Evolutionary conservation across 1,284 basidiomycete species (phyloP), one percentile per base, ranked within the genome.

Genomic region (Ceratobasidium sp.): DNA sequence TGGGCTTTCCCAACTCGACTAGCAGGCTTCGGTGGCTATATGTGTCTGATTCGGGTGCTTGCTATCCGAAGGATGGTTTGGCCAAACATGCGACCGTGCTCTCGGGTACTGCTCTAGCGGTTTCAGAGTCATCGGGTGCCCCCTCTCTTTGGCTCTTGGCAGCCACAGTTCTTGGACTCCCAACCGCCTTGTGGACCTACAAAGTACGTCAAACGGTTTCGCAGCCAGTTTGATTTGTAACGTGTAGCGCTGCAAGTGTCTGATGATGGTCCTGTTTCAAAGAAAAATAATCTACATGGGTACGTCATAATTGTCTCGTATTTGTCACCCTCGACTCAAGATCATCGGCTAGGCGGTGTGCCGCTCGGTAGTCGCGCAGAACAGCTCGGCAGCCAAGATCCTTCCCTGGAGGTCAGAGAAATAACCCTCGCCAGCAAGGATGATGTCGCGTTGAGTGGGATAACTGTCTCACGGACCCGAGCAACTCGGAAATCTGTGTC

Each of bases 211-310:
- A 16, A 31, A 31, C 41, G 14, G 19, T 51, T 34, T 24, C 22
- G 14, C 4, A 43, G 22, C 6, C 16, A 16, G 19, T 16, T 16
- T 51, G 22, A 19, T 51, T 51, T 24, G 22, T 51, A 24, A 51
- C 49, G 5, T 51, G 7, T 19, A n/a, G 19, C 9, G 11, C 34
- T 29, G 31, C 8, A 75, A 87, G 86, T 86, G 85, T 76, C 51
- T 84, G 1, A 84, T 86, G 81, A 82, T 88, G 80, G 80, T 86
- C 8, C 9, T 86, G 0, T 86, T 88, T 69, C 86, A 87, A 76
- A 81, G 86, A 5, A 85, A 84, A 74, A 83, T 87, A 39, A 86
- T 88, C 13, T 87, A 88, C 79, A 85, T 88, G 84, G 83, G 85
- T 85, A 74, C 24, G 78, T 80, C 19, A 37, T 8, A 0, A n/a